Evolutionary conservation across 176 grass and related monocot genomes (phyloP).

Genomic region (Avena eriantha): DNA sequence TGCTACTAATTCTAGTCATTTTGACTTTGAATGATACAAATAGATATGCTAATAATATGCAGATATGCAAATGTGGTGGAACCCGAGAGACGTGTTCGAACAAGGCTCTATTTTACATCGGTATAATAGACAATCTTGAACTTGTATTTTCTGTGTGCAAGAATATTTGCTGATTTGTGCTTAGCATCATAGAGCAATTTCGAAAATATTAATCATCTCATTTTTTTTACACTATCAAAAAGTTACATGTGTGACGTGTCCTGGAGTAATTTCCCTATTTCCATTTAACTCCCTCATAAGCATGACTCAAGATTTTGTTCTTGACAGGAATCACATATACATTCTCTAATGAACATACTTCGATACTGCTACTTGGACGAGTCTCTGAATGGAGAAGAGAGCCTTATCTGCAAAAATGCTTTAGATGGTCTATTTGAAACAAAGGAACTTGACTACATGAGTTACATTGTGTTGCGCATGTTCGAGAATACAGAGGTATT

Average conservation of each 20-base stretch:
- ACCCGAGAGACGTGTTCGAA: constrained; percentile 90
- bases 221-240: constrained; percentile 11
- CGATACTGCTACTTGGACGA: constrained; percentile 92
- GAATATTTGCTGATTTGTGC: constrained; percentile 16
- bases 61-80: constrained; percentile 97
- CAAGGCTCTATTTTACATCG: constrained; percentile 98
- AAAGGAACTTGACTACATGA: constrained; percentile 97
- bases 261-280: constrained; percentile 27
- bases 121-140: constrained; percentile 55
- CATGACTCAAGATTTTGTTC: constrained; percentile 37
- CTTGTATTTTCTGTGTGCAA: constrained; percentile 35
- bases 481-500: constrained; percentile 97
- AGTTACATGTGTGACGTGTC: neutral
- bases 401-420: constrained; percentile 76
- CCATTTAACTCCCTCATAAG: constrained; percentile 30
- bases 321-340: constrained; percentile 97
- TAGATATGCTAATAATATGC: constrained; percentile 46
- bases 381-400: constrained; percentile 78
- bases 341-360: constrained; percentile 93
- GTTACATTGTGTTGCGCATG: constrained; percentile 93
- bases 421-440: constrained; percentile 70
- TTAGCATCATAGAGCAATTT: constrained; percentile 19
- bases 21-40: constrained; percentile 33
- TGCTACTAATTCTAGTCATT: constrained; percentile 27
- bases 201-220: neutral